Evolutionary conservation across 345 rosid species (phyloP).

Genomic region (Dimocarpus longan): DNA sequence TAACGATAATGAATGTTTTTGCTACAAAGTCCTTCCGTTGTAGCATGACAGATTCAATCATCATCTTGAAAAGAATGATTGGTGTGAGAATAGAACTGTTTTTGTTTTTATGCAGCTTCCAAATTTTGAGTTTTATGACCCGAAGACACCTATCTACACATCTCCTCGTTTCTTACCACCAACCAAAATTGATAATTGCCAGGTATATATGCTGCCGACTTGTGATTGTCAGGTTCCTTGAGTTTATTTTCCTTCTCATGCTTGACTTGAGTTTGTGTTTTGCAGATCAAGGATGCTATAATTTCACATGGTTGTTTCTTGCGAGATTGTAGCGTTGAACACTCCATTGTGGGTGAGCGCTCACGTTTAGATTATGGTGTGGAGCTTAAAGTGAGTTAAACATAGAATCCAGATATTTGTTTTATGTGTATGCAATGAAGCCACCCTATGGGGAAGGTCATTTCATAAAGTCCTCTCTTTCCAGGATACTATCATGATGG

Average conservation of each 20-base stretch:
- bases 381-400: constrained; percentile 67
- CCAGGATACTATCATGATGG: constrained; percentile 90
- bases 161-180: constrained; percentile 93
- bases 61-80: background rate
- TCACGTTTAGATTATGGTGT: constrained; percentile 88
- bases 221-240: constrained; percentile 17
- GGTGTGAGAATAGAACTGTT: background rate
- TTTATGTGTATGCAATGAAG: background rate
- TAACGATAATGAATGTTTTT: background rate
- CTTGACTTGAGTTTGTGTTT: constrained; percentile 6
- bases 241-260: constrained; percentile 19
- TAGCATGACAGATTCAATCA: background rate
- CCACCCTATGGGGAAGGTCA: background rate
- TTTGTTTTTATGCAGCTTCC: constrained; percentile 52
- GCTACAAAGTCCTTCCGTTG: background rate
- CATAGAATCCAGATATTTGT: background rate
- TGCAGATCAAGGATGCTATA: constrained; percentile 76
- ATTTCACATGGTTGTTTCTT: constrained; percentile 98
- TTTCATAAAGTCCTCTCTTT: background rate
- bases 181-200: constrained; percentile 80
- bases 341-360: constrained; percentile 88
- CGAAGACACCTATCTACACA: constrained; percentile 84
- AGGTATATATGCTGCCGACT: constrained; percentile 41
- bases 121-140: constrained; percentile 85
- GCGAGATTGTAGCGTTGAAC: constrained; percentile 71